Conservation (phyloP, 495 filamentous ascomycete genomes). For the Penicillium arizonense region DNA sequence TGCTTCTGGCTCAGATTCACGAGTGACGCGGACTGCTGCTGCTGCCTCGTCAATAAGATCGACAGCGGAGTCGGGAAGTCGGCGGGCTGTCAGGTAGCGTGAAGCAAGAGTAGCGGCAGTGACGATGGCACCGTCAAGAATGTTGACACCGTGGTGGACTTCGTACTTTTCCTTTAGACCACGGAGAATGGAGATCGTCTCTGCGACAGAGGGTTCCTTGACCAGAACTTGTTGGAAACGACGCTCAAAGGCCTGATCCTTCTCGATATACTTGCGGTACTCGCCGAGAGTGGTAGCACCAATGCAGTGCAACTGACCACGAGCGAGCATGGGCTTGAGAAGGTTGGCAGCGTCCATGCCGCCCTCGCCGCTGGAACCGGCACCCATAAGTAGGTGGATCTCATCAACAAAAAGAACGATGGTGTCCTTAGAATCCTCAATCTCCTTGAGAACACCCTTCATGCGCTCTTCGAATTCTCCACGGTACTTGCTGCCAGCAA, state of each 20-base stretch:
- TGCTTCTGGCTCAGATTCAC: slow-evolving; percentile 93
- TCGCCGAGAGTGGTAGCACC: slow-evolving; percentile 93
- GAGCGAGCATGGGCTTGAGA: slow-evolving; percentile 94
- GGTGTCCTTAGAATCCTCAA: slow-evolving; percentile 92
- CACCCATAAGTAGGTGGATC: slow-evolving; percentile 97
- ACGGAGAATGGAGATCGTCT: slow-evolving; percentile 95
- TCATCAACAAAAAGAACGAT: slow-evolving; percentile 98
- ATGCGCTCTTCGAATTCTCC: slow-evolving; percentile 98
- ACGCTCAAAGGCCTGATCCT: slow-evolving; percentile 95
- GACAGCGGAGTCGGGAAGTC: slow-evolving; percentile 93
- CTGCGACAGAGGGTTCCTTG: slow-evolving; percentile 82
- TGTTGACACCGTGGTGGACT: slow-evolving; percentile 95
- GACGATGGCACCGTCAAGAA: slow-evolving; percentile 89
- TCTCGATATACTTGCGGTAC: slow-evolving; percentile 99
- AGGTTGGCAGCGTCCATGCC: slow-evolving; percentile 99
- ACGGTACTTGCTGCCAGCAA: slow-evolving; percentile 95
- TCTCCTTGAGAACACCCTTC: slow-evolving; percentile 98
- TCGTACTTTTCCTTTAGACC: slow-evolving; percentile 97
- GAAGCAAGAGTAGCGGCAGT: slow-evolving; percentile 84
- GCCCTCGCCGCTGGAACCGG: slow-evolving; percentile 87
- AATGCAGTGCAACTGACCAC: slow-evolving; percentile 96
- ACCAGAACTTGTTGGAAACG: slow-evolving; percentile 97
- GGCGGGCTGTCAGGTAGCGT: slow-evolving; percentile 84
- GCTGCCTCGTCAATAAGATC: slow-evolving; percentile 96
- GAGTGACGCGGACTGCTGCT: slow-evolving; percentile 87